Evolutionary conservation across 495 filamentous ascomycete species (phyloP), one percentile per base, ranked within the genome.

Genomic region (Aspergillus baeticus): DNA sequence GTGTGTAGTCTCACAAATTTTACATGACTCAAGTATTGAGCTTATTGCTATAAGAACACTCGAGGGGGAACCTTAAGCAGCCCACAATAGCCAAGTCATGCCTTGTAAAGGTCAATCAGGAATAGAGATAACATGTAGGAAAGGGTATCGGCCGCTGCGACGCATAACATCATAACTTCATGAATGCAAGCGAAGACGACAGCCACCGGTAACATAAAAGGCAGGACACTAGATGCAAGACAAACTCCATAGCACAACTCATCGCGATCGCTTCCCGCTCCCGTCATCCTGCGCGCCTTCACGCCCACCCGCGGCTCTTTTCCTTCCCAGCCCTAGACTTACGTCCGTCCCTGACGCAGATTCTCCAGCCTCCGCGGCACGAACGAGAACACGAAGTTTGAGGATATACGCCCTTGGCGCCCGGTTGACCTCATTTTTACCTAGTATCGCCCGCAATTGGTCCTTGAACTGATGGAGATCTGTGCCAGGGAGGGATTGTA

Each of bases 401-500:
- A 72, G 51, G 20, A 77, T 67, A 22, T 69, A 78, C 13, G 55
- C 60, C 45, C 61, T 69, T 5, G 76, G 74, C 1, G 74, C 72
- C 13, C 66, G 70, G 41, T 74, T 69, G 22, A 76, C 70, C 46
- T 76, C 75, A 42, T 71, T 63, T 52, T 66, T 70, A n/a, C 65
- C 58, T 7, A 74, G 70, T 8, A 71, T 62, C 11, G 67, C 67
- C n/a, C 59, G 61, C 23, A 81, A 61, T 18, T 55, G 70, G 10
- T 59, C 52, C 14, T 62, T 51, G 47, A 68, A 71, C 46, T 68
- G 71, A 18, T 61, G 42, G 2, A 78, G 69, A 52, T 69, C 69
- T 3, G 63, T 51, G 11, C 65, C 57, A 5, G 70, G 64, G 7
- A 80, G 63, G 10, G 63, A 33, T 31, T 69, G 69, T 13, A 82